Evolutionary conservation across 352 stramenopile species (phyloP), one percentile per base, ranked within the genome.

Genomic region (Globisporangium mamillatum): DNA sequence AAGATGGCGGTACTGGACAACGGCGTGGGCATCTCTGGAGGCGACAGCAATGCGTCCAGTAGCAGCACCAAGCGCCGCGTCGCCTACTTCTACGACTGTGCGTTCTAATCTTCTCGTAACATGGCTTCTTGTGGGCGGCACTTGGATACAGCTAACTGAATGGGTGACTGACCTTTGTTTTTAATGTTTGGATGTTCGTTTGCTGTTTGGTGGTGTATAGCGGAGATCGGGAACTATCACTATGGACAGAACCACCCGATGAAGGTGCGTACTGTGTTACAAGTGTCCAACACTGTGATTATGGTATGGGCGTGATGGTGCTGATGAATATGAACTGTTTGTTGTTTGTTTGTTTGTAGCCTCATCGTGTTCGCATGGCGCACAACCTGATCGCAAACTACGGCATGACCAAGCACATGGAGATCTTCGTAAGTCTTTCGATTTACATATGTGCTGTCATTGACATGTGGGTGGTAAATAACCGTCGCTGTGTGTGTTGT

Each of bases 371-470:
- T 62, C 94, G 97, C 67, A 99, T 99, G 97, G 98, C 98, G 46
- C 98, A 99, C 86, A 98, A 99, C 80, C 90, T 99, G 67, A 97
- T 99, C 64, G 95, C 99, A 22, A 99, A 99, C 76, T 99, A 99
- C 79, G 97, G 97, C 24, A 86, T 99, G 27, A 99, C 98, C 77
- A 97, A 97, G 78, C 90, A 99, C 84, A 99, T 99, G 97, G 96
- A 99, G 79, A 95, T 99, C 65, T 99, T 98, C 59, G 89, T 96
- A 89, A 71, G 89, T 89, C 32, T 12, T 36, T 34, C 4, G 24
- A n/a, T 46, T 25, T 68, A 22, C 58, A 50, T 46, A 16, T n/a
- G 22, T 48, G 27, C 58, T 41, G 38, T 38, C 18, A 8, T 59
- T 29, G 6, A 5, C 53, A 20, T 22, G 14, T 41, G 41, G 41